phyloP scores from a whole-genome alignment of 2,329 filamentous ascomycete species.

The Stemphylium vesicarium region DNA sequence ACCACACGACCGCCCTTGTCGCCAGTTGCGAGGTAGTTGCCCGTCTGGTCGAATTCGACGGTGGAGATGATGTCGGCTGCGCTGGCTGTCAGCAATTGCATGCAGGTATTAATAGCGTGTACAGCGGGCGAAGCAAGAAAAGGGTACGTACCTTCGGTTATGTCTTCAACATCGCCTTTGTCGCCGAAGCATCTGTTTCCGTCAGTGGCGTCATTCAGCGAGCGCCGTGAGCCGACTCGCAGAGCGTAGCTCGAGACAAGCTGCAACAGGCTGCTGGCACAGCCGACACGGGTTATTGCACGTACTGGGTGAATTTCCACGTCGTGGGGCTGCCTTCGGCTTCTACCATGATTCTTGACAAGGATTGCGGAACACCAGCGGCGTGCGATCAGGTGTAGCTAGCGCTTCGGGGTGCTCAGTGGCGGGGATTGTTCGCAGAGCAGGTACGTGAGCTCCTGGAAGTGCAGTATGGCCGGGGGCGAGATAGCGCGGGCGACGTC shows the following conservation, averaged over 20 bases:
- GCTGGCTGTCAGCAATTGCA: constrained; percentile 20
- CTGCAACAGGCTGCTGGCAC: neutral
- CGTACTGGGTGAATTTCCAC: constrained; percentile 99
- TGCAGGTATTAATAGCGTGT: constrained; percentile 10
- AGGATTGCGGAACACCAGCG: constrained; percentile 15
- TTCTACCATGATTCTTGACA: constrained; percentile 82
- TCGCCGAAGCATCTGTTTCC: constrained; percentile 92
- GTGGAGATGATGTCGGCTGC: constrained; percentile 89
- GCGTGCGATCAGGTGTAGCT: constrained; percentile 20
- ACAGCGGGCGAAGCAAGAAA: neutral
- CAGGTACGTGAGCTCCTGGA: constrained; percentile 17
- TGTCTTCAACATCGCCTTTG: constrained; percentile 98
- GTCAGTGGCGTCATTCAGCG: constrained; percentile 28
- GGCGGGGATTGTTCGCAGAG: constrained; percentile 1
- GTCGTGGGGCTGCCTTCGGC: constrained; percentile 91
- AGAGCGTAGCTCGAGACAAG: neutral
- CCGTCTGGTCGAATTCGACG: constrained; percentile 88
- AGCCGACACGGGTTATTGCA: constrained; percentile 9
- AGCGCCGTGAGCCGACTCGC: neutral
- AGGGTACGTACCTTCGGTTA: constrained; percentile 79
- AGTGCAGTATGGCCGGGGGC: constrained; percentile 19
- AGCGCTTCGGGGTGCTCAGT: constrained; percentile 17
- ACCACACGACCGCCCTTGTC: constrained; percentile 88
- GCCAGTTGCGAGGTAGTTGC: constrained; percentile 88
- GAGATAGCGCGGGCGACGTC: constrained; percentile 39